phyloP scores from a whole-genome alignment of 371 early-diverging fungal species.

The Mortierella sp. region DNA sequence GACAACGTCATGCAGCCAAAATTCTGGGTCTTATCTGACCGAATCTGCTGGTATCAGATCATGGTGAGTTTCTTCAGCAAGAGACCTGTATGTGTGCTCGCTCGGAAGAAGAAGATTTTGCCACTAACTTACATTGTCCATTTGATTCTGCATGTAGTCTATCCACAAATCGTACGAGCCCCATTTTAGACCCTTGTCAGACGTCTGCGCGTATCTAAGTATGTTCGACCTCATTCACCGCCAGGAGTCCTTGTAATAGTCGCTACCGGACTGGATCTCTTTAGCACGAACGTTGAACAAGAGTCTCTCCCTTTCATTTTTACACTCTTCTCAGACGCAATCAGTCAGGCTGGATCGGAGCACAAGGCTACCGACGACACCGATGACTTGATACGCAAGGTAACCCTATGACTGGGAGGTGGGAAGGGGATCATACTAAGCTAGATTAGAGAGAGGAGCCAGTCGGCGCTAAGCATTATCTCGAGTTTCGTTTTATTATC shows the following conservation, averaged over 20 bases:
- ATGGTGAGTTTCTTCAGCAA: slow-evolving; percentile 11
- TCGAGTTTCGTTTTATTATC: neutral
- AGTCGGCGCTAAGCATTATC: too few species aligned
- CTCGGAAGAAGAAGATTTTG: neutral
- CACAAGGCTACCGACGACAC: slow-evolving; percentile 9
- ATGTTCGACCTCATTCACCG: neutral
- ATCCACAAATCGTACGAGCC: slow-evolving; percentile 12
- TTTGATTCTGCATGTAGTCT: neutral
- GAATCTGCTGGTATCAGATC: slow-evolving; percentile 43
- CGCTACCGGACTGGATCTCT: too few species aligned
- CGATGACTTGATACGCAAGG: slow-evolving; percentile 6
- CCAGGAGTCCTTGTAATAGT: too few species aligned
- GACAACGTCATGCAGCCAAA: slow-evolving; percentile 8
- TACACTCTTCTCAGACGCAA: slow-evolving; percentile 16
- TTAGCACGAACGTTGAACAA: slow-evolving; percentile 6
- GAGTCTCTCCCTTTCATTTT: too few species aligned
- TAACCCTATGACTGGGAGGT: neutral
- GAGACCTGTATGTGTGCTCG: too few species aligned
- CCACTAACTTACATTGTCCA: neutral
- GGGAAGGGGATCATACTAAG: too few species aligned
- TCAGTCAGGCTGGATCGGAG: slow-evolving; percentile 15
- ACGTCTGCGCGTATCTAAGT: slow-evolving; percentile 34
- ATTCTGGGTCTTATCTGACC: slow-evolving; percentile 27
- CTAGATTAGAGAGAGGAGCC: too few species aligned
- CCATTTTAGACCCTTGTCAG: slow-evolving; percentile 13